Evolutionary conservation across 1,139 yeast species (phyloP), one percentile per base, ranked within the genome.

Genomic region (Debaryomyces psychrophilus): DNA sequence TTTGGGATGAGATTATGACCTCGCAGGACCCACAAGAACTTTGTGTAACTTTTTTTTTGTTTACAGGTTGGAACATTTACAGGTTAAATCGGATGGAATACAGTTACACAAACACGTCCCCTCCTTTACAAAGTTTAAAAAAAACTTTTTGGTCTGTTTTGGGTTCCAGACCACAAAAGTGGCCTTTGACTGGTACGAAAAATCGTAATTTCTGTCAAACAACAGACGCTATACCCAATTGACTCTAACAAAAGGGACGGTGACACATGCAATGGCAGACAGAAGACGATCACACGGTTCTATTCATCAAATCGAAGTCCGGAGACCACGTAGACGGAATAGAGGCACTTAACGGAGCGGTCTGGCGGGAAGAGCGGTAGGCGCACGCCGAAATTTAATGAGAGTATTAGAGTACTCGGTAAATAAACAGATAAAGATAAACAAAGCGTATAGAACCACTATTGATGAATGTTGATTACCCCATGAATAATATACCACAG

Each of bases 401-500:
- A 31, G 36, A 17, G 36, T 14, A n/a, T 18, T 12, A 37, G 4
- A 38, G 12, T 12, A 17, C 12, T 37, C 33, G 11, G 17, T 26
- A 38, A 38, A 17, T 17, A 37, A 38, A 38, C 41, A 38, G 40
- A 27, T 38, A 38, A 35, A 35, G 41, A 38, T 38, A 38, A 38
- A 38, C 41, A 38, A 38, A 28, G 31, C 12, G n/a, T 17, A 28
- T 11, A 28, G 41, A 28, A 12, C 6, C 12, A 17, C 34, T 23
- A 15, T 44, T 33, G 37, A 44, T 44, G 47, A 41, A 41, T 37
- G 47, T 29, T 36, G 41, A 41, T 14, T 35, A 29, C 35, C 44
- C 42, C 43, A 50, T 50, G 52, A 50, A 48, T 45, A 47, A 41
- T 28, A 37, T 49, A 38, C 52, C 55, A 14, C 61, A 54, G 45